Base-by-base conservation (phyloP, 2,329 filamentous ascomycete species). In the Keithomyces neogunnii region DNA sequence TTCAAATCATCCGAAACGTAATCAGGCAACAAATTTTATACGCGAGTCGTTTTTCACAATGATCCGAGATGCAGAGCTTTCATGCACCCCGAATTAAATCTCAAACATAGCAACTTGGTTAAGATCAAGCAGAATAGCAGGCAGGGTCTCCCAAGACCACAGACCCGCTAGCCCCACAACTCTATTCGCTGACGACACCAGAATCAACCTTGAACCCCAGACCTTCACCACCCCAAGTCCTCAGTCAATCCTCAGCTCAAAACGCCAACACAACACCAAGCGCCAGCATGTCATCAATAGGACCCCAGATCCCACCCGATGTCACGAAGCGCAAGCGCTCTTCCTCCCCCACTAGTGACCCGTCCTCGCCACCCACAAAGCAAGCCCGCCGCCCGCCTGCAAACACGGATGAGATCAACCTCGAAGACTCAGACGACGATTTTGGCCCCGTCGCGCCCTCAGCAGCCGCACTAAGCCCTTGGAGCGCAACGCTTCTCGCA, bases 301-400 rank as follows among this genome's bases (percentile, higher is more conserved):
- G 86, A 4, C 86, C 88, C 11, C 74, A 83, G 54, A 67, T 90
- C 29, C 86, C 88, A 10, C 76, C 85, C 4, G 81, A 87, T 55
- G 75, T 86, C 42, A 63, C 79, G 35, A 85, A 85, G 65, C 76
- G 82, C 60, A 84, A 84, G 61, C 79, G 79, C 60, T 75, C 72
- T 4, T 59, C 71, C 4, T 71, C 74, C 40, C 10, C 62, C 63
- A 31, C 35, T 45, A 10, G 53, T 58, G 5, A 70, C 70, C 5
- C 75, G 72, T 38, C 72, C n/a, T 46, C 33, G 5, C 48, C 46
- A 31, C 42, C 50, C n/a, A 4, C 33, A n/a, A 53, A 51, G 7
- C 48, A 51, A 42, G 48, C 51, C 29, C 51, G 51, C 40, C 43
- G n/a, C 38, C 10, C 31, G 4, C 29, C 29, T 26, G 11, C 26